These are phyloP conservation scores for Misopates orontium DNA, from an alignment of 257 asterid species.

Conservation along the genomic window DNA sequence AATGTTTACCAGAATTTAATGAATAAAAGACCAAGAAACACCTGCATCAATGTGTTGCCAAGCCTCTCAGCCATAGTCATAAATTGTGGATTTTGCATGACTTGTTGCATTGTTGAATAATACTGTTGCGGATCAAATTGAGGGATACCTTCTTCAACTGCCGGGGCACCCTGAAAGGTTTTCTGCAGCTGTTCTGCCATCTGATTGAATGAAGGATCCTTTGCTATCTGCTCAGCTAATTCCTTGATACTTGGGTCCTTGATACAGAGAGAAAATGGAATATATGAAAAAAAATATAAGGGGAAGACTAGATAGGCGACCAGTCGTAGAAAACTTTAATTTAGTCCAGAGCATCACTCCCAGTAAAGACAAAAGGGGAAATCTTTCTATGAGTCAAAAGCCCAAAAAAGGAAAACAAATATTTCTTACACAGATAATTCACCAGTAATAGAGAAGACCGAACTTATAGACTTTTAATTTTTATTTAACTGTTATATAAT, in stretches of 20 bases:
- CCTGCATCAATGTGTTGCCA: constrained; percentile 87
- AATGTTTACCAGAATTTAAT: not conserved
- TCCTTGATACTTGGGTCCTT: constrained; percentile 86
- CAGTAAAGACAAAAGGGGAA: no score
- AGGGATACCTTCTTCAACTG: constrained; percentile 70
- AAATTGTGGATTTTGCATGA: constrained; percentile 98
- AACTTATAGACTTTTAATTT: no score
- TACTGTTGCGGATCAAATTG: constrained; percentile 86
- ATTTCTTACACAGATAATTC: no score
- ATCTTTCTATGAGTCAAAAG: no score
- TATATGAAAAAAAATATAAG: not conserved
- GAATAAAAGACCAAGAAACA: constrained; percentile 28
- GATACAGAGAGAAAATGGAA: not conserved
- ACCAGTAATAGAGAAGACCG: no score
- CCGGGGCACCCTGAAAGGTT: constrained; percentile 78
- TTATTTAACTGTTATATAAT: no score
- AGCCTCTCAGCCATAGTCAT: constrained; percentile 96
- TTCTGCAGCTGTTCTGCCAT: constrained; percentile 99
- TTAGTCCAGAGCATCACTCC: no score
- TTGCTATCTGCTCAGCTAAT: constrained; percentile 63
- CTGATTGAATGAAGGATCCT: constrained; percentile 74
- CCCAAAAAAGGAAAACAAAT: no score
- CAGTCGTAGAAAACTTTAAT: no score
- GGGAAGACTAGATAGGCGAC: not conserved
- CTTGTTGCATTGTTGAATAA: constrained; percentile 90